Evolutionary conservation across 2,329 filamentous ascomycete genomes (phyloP), one percentile per base, ranked within the genome.

Genomic region (Blastomyces gilchristii): DNA sequence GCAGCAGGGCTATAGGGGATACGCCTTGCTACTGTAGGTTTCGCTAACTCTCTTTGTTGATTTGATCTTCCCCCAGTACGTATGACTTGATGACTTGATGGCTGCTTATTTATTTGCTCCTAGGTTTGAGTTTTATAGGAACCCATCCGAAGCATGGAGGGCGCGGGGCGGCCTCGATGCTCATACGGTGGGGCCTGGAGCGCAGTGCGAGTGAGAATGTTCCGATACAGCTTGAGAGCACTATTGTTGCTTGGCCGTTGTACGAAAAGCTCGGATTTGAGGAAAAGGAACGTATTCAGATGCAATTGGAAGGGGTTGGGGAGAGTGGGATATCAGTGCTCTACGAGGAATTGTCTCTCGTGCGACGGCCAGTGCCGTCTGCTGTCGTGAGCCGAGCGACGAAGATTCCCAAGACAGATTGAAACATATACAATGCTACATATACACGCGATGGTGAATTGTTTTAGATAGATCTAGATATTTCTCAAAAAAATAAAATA

Each of bases 91-190:
- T 31, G 28, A 11, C n/a, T 6, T 49, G 18, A 49, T 49, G 45
- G 2, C 4, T 41, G 14, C 22, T 8, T 56, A 2, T n/a, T 56
- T 28, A 45, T 60, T 18, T 37, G 16, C 34, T 59, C 28, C 8
- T 39, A 69, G 68, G 64, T 18, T 59, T 69, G 37, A 68, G 63
- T 37, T 69, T 66, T 60, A 64, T 68, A 11, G 68, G 43, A 1
- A 69, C 68, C 3, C 47, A 67, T 41, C 68, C 67, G 14, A 37
- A 28, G 7, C 60, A 69, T 62, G 63, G 67, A 64, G 58, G 64
- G n/a, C 64, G 63, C 18, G 67, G 67, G 56, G 67, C 65, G 22
- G 67, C 63, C 11, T 60, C 64, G 25, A 58, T 66, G 12, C 47
- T 68, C 18, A 52, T 69, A 12, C 54, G 61, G 50, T 68, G 67